Base-by-base conservation (phyloP, 2,329 filamentous ascomycete genomes). In the Cladosporium sp. region DNA sequence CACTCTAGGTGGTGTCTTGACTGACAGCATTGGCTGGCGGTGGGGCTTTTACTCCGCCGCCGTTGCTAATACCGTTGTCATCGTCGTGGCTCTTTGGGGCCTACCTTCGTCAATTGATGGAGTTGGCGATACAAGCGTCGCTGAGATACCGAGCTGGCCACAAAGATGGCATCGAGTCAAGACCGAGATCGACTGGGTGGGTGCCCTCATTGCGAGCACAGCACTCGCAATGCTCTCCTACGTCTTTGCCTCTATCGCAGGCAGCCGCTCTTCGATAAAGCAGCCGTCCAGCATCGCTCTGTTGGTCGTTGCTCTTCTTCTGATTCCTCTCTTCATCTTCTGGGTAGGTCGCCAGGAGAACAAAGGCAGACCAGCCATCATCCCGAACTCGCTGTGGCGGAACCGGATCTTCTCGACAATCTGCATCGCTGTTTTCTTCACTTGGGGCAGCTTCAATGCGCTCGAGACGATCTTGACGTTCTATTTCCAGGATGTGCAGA, bases 331-430 rank as follows among this genome's bases (percentile, higher is more conserved):
- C 0, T 85, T 85, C 60, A 66, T 78, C 43, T 63, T 68, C 10
- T 85, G 82, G 82, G 74, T 81, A 48, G 70, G 72, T 10, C 68
- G 71, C 2, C 78, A 77, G 46, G 75, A 77, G 43, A 68, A 66
- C 6, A 60, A 65, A 0, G 69, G 70, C 9, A 70, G 68, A 2
- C 76, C 80, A 5, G 80, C 81, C 0, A 64, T 86, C 8, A 83
- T 86, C 14, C 82, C 82, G 0, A 85, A 85, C 62, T 77, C 75
- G 0, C 66, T 85, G 0, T 85, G 83, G 83, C 73, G 68, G 5
- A 83, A 81, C 42, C 62, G 64, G 0, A 66, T 76, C 8, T 86
- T 85, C 59, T 76, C 78, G 0, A 73, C 68, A 14, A 77, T 82
- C 16, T 85, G 82, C 58, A 58, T 76, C 2, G 58, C 56, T 14